These are phyloP conservation scores for Cyanidium caldarium DNA, from an alignment of 23 red algal genomes.

Conservation along the genomic window DNA sequence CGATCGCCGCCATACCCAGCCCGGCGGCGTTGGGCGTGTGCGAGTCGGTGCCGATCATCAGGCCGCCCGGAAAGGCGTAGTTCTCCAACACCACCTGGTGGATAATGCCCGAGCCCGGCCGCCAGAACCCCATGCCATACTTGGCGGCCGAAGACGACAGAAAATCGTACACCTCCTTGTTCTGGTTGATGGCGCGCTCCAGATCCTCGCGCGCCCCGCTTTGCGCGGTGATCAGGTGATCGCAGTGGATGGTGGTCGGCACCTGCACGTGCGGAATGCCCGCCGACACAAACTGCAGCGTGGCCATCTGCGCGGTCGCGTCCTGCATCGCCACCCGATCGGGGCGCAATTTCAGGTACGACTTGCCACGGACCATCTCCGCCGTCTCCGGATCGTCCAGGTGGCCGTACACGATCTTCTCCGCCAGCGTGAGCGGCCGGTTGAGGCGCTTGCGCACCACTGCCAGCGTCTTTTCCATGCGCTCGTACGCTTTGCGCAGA, in stretches of 20 bases:
- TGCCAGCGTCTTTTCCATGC: constrained; percentile 6
- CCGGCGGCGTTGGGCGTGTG: constrained; percentile 99
- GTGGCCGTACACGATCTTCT: constrained; percentile 95
- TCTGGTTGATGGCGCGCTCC: constrained; percentile 44
- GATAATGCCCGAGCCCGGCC: constrained; percentile 93
- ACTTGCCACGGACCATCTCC: constrained; percentile 60
- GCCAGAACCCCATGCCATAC: constrained; percentile 98
- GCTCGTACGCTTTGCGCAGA: constrained; percentile 13
- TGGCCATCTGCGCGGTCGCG: constrained; percentile 97
- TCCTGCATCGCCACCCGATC: constrained; percentile 98
- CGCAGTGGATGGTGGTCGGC: constrained; percentile 93
- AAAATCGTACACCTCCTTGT: constrained; percentile 95
- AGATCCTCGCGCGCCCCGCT: constrained; percentile 67
- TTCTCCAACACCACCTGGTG: constrained; percentile 99
- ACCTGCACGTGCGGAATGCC: constrained; percentile 49
- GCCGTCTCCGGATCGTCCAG: constrained; percentile 46
- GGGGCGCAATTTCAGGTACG: constrained; percentile 81
- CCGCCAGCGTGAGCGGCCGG: constrained; percentile 77
- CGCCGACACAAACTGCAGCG: constrained; percentile 93
- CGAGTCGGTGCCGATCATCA: constrained; percentile 99
- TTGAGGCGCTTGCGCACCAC: constrained; percentile 33
- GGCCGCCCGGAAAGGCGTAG: constrained; percentile 88
- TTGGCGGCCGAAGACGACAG: constrained; percentile 66
- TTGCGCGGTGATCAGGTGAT: constrained; percentile 93
- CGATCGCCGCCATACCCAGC: constrained; percentile 77